Evolutionary conservation across 331 rosid genomes (phyloP), one percentile per base, ranked within the genome.

Genomic region (Phaseolus coccineus): DNA sequence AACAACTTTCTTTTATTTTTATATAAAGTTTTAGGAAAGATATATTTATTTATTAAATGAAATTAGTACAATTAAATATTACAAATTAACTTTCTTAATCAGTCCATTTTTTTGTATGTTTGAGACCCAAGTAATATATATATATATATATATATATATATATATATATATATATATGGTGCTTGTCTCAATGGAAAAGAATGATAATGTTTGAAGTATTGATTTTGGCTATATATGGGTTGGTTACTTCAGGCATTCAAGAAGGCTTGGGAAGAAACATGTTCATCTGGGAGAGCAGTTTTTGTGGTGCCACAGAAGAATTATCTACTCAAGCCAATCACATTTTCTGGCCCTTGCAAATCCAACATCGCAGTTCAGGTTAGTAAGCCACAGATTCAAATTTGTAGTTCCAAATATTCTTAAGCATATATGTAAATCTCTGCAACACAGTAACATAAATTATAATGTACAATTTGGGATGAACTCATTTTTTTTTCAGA

Each of bases 301-400:
- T 22, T 90, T 30, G 64, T 81, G 80, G 87, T 89, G 66, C 90
- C 96, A 10, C 6, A 79, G 56, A 83, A 78, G 15, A 83, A 31
- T 27, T 92, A 86, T 86, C 83, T 67, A 28, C 83, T 92, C 9
- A 90, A 81, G 81, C 93, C 90, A 40, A 71, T 84, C 66, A 83
- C 27, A 74, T 90, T 92, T 71, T 78, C 86, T 28, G 97, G 97
- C 61, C 97, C 97, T 13, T 90, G 97, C 76, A 80, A 80, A 70
- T 87, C 93, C 66, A 25, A 37, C 65, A 78, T 87, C 8, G 22
- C 64, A 30, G 19, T 89, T 5, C 86, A 86, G 87, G 94, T 90
- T 48, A 31, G 69, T 19, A 9, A 19, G 6, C 0, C 30, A 66
- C 35, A 65, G 10, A 28, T 70, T 48, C 30, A 9, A 70, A 13